A percentile compares a stretch with the other conserved stretches of the same genome.
phyloP scores from a whole-genome alignment of 352 stramenopile genomes.

The Globisporangium ultimum region DNA sequence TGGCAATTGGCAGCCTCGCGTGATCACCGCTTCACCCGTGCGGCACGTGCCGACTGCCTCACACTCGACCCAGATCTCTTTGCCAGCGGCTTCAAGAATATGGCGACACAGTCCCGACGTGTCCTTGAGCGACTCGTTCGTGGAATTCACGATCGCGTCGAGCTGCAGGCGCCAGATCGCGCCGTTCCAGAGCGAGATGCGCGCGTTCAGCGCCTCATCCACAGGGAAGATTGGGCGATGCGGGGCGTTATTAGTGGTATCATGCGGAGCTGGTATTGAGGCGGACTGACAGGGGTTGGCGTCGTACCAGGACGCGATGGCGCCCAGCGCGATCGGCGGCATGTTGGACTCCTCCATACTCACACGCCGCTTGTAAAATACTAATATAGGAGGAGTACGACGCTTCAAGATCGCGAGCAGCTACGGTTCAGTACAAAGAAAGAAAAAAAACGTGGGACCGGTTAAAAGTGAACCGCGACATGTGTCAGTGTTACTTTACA shows the following conservation, averaged over 20 bases:
- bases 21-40: slow-evolving; percentile 83
- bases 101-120: slow-evolving; percentile 54
- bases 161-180: slow-evolving; percentile 48
- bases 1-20: slow-evolving; percentile 65
- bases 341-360: too few relatives aligned
- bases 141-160: slow-evolving; percentile 80
- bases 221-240: slow-evolving; percentile 19
- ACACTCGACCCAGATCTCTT: slow-evolving; percentile 75
- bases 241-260: neutral
- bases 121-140: slow-evolving; percentile 69
- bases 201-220: slow-evolving; percentile 34
- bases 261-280: too few relatives aligned
- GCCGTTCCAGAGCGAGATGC: slow-evolving; percentile 55
- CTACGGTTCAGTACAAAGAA: too few relatives aligned
- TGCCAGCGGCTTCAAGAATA: slow-evolving; percentile 67
- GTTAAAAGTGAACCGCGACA: too few relatives aligned
- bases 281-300: too few relatives aligned
- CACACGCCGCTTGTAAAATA: too few relatives aligned
- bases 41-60: slow-evolving; percentile 52
- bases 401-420: too few relatives aligned
- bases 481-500: too few relatives aligned
- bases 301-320: too few relatives aligned
- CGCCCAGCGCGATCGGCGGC: too few relatives aligned
- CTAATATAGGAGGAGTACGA: too few relatives aligned
- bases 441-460: too few relatives aligned